Evolutionary conservation across 2,329 filamentous ascomycete genomes (phyloP), one percentile per base, ranked within the genome.

Genomic region (Tolypocladium tropicale): DNA sequence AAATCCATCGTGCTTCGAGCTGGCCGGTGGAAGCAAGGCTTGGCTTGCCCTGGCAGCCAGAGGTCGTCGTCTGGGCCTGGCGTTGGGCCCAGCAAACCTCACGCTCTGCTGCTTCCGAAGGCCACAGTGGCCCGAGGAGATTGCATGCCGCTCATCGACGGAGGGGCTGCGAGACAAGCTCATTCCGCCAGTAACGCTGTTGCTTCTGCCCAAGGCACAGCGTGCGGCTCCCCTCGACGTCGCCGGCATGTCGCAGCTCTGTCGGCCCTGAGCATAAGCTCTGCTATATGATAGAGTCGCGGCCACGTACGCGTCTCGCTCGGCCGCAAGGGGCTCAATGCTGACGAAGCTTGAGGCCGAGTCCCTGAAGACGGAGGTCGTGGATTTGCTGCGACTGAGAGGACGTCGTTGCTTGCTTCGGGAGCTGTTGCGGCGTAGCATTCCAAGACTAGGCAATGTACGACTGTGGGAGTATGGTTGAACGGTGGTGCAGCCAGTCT

Each of bases 301-400:
- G 25, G 85, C 85, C 41, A 79, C 76, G 41, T 82, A 78, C 9
- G 85, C 85, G 67, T 87, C 81, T 55, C 80, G 74, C 52, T 80
- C 76, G 2, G 80, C 79, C 4, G 71, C 67, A 12, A 67, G 69
- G 1, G 78, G 77, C 60, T 77, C 71, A 49, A 83, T 78, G 53
- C 77, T 72, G 53, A 79, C 73, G 23, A 80, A 68, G 1, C 60
- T 57, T 57, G 72, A 69, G 23, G 76, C 71, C 33, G 75, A 73
- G 53, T 74, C 74, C 33, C 60, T 59, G 10, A 48, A 51, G 14
- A 75, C 69, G 36, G 79, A 79, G 57, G 71, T 74, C n/a, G 74
- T 74, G 7, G 81, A 83, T 64, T 80, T 84, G 65, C 76, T 79
- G 60, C 75, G 77, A 61, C 70, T 67, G 28, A 82, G 55, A 74